Evolutionary conservation across 495 filamentous ascomycete genomes (phyloP).

Genomic region (Penicillium macrosclerotiorum): DNA sequence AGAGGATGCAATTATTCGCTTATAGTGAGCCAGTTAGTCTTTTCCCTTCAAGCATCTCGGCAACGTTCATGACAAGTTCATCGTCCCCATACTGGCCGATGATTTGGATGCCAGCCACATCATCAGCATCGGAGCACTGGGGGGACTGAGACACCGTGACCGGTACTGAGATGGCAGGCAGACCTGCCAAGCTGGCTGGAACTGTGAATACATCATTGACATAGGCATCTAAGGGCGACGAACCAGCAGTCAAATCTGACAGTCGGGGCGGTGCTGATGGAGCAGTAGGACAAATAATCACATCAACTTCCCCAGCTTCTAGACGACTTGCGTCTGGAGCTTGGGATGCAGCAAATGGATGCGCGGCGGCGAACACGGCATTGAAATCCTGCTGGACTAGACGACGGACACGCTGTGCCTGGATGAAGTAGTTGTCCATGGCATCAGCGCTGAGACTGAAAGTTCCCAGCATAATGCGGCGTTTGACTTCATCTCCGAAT

Average conservation of each 20-base stretch:
- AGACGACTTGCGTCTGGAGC: slow-evolving; percentile 30
- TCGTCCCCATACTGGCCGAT: slow-evolving; percentile 93
- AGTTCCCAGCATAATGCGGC: slow-evolving; percentile 83
- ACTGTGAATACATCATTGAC: slow-evolving; percentile 96
- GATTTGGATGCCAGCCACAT: slow-evolving; percentile 74
- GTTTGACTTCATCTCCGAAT: slow-evolving; percentile 81
- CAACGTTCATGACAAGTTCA: slow-evolving; percentile 47
- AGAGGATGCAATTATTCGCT: not conserved
- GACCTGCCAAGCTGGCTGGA: slow-evolving; percentile 85
- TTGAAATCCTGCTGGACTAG: slow-evolving; percentile 86
- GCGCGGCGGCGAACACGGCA: slow-evolving; percentile 62
- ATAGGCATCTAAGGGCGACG: slow-evolving; percentile 58
- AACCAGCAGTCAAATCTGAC: slow-evolving; percentile 38
- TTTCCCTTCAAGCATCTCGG: slow-evolving; percentile 34
- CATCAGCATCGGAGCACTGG: slow-evolving; percentile 22
- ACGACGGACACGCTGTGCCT: slow-evolving; percentile 84
- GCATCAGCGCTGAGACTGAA: slow-evolving; percentile 88
- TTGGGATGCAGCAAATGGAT: slow-evolving; percentile 54
- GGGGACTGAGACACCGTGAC: slow-evolving; percentile 38
- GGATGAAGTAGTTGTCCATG: slow-evolving; percentile 94
- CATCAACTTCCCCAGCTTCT: slow-evolving; percentile 64
- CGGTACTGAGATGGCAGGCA: slow-evolving; percentile 86
- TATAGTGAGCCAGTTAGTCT: slow-evolving; percentile 4
- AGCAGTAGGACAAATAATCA: slow-evolving; percentile 84
- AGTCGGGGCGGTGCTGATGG: slow-evolving; percentile 72